Base-by-base conservation (phyloP, 257 asterid species). In the Haberlea rhodopensis region DNA sequence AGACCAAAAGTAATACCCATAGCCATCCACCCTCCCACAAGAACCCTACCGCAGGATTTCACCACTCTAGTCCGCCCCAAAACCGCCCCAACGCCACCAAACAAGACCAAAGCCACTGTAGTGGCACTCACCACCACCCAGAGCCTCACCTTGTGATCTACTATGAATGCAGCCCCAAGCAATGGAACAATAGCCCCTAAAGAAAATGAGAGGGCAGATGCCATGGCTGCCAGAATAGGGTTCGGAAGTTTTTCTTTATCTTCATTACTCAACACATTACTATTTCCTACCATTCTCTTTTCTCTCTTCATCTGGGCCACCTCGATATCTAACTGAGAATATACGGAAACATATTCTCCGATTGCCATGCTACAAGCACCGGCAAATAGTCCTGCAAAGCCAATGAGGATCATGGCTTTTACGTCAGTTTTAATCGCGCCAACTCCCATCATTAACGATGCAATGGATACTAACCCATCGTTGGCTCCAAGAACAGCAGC, bases 281-380 rank as follows among this genome's bases (percentile, higher is more conserved):
- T 67, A 9, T 43, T 21, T n/a, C 26, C 66, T 0, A 5, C 28
- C 37, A 0, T 43, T 49, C 53, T 20, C 5, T 58, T 57, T 3
- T 76, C 78, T 70, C 94, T 81, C 71, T 79, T 79, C 57, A 77
- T 73, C 71, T 87, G 96, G 8, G 92, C 87, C 3, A 68, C n/a
- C 70, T 85, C 88, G 18, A 85, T 81, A 6, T 90, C 97, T 20
- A 66, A 61, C 71, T 87, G 97, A 8, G 95, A 63, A 69, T 80
- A 80, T 0, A 85, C 95, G 0, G 90, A 90, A 8, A 90, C 88
- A 21, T 85, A 85, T 61, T 87, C 95, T 1, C 96, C 95, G 1
- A 90, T 87, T 0, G 89, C 95, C 96, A 87, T 90, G 85, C 97
- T 84, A 48, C 86, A 85, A 1, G 96, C 88, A 0, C 95, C 90